phyloP scores from a whole-genome alignment of 257 asterid genomes.

The Penstemon barbatus region DNA sequence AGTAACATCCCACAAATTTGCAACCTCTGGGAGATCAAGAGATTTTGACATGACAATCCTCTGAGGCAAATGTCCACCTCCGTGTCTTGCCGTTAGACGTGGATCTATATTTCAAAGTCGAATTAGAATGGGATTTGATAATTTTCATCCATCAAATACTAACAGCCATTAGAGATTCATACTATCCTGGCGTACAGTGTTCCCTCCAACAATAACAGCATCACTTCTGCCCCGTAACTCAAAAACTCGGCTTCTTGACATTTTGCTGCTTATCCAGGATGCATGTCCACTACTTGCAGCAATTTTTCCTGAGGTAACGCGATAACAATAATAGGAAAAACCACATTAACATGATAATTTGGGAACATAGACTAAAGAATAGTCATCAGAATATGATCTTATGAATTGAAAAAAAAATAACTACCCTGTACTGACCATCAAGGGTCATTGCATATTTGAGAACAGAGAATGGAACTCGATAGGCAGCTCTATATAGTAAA shows the following conservation, averaged over 20 bases:
- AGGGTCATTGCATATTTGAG: constrained; percentile 99
- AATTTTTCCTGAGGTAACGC: constrained; percentile 68
- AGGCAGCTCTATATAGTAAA: constrained; percentile 88
- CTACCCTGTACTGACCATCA: constrained; percentile 72
- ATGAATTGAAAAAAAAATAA: constrained; percentile 24
- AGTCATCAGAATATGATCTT: not conserved
- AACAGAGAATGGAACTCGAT: constrained; percentile 85
- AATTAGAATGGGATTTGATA: constrained; percentile 29
- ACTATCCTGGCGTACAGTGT: constrained; percentile 96
- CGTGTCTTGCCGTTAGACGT: constrained; percentile 89
- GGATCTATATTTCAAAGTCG: constrained; percentile 66
- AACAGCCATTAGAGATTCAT: constrained; percentile 46
- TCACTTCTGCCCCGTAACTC: constrained; percentile 96
- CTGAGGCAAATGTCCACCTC: constrained; percentile 93
- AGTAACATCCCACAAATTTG: constrained; percentile 81
- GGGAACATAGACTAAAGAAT: not conserved
- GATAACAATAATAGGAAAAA: constrained; percentile 6
- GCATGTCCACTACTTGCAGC: constrained; percentile 98
- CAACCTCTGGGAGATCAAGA: constrained; percentile 91
- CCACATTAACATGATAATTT: constrained; percentile 4
- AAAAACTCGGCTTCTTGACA: constrained; percentile 77
- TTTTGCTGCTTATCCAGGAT: constrained; percentile 94
- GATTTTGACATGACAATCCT: constrained; percentile 88
- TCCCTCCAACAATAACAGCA: constrained; percentile 98
- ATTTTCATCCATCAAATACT: constrained; percentile 25